Conservation (phyloP, 148 eudicot genomes). For the Fagopyrum tataricum region DNA sequence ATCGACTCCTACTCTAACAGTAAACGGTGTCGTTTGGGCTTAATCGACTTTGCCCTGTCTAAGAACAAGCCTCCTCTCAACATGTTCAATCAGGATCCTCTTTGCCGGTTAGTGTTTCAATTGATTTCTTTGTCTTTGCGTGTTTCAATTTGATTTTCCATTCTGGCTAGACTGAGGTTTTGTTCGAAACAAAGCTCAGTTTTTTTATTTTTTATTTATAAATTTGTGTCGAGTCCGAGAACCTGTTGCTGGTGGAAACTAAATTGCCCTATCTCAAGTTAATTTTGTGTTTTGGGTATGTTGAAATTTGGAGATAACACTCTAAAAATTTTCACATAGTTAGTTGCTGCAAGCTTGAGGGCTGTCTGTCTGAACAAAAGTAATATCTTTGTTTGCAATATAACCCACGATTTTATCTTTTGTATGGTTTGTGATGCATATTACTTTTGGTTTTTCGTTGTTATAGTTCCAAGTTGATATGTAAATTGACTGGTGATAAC, state of each 20-base stretch:
- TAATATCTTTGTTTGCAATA: neutral
- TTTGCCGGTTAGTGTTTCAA: conserved; percentile 30
- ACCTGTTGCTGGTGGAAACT: neutral
- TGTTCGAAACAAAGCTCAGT: neutral
- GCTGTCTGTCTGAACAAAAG: neutral
- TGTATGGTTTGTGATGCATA: neutral
- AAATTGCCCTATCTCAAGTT: neutral
- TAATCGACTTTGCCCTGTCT: conserved; percentile 61
- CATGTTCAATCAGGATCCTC: conserved; percentile 70
- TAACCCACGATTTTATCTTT: neutral
- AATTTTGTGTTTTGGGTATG: neutral
- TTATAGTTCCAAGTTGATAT: conserved; percentile 60
- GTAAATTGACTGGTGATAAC: conserved; percentile 73
- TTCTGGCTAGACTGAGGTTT: neutral
- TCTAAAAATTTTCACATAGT: neutral
- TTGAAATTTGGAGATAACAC: no score
- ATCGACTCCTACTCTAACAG: conserved; percentile 46
- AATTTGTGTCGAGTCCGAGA: neutral
- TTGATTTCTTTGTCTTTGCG: neutral
- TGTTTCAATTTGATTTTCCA: neutral
- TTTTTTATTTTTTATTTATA: neutral
- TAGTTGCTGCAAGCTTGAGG: neutral
- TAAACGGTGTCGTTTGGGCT: conserved; percentile 86
- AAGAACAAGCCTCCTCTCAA: conserved; percentile 74
- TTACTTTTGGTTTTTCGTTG: neutral